Evolutionary conservation across 768 basidiomycete species (phyloP), one percentile per base, ranked within the genome.

Genomic region (Phlebiopsis flavidoalba): DNA sequence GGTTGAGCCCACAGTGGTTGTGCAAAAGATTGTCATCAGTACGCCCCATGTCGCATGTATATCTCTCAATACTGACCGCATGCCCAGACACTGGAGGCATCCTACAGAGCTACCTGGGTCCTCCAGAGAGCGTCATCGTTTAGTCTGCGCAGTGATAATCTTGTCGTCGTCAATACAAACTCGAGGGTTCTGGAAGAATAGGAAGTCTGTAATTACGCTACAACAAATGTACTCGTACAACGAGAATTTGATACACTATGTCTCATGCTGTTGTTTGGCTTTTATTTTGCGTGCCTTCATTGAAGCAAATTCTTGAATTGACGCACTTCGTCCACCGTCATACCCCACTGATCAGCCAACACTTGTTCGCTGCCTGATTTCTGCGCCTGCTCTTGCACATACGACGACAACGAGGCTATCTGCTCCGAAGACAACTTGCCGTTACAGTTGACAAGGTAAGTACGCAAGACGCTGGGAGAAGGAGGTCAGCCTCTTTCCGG

Each of bases 1-100:
- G 75, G 77, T 86, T 48, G 83, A 86, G 64, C 81, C 84, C 5
- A 80, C 80, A 3, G 82, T 86, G 12, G 80, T 84, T 1, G 72
- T 86, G 24, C 81, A 87, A 68, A 86, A 83, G 67, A 80, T 87
- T 50, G 77, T 87, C 36, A 83, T 87, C 57, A 72, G 84, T 85
- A 61, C 19, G 73, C 65, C 14, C 6, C 26, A 31, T 37, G n/a
- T 56, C 40, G 10, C n/a, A 5, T 43, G 8, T 5, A 35, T 21
- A 36, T 35, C 31, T 37, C 60, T 43, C 40, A 2, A 17, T 10
- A 43, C 8, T 43, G 40, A 51, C 63, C 36, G 55, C 54, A 43
- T 55, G 51, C 43, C 15, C 65, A 85, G 85, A 86, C 69, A 78
- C 81, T 22, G 85, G 85, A 36, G 82, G 81, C 15, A 74, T 86